Evolutionary conservation across 140 eudicot species (phyloP).

Genomic region (Senecio squalidus): DNA sequence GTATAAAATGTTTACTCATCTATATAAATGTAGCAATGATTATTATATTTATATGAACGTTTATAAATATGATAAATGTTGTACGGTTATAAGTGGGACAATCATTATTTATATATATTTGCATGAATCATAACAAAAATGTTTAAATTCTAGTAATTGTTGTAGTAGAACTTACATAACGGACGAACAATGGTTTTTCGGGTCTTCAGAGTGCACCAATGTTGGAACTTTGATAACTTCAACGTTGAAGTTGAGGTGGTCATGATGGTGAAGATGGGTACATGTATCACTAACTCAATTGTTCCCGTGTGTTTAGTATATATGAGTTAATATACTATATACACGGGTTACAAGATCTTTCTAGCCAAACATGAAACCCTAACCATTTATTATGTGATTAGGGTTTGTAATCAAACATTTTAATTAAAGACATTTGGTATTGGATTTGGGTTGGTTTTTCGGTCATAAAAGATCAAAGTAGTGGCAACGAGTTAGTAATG

Average conservation of each 20-base stretch:
- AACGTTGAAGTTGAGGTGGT: constrained; percentile 60
- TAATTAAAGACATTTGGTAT: no score
- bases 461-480: neutral
- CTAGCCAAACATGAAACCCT: neutral
- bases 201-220: constrained; percentile 14
- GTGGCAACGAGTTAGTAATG: constrained; percentile 57
- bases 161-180: neutral
- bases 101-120: neutral
- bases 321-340: neutral
- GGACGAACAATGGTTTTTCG: neutral
- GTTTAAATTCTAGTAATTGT: neutral
- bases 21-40: no score
- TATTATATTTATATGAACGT: no score
- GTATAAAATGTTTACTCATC: no score
- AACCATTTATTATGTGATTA: neutral
- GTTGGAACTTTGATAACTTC: neutral
- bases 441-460: no score
- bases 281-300: constrained; percentile 65
- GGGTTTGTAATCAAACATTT: neutral
- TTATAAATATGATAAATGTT: no score
- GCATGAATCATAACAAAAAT: neutral
- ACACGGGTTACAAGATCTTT: neutral
- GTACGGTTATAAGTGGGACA: neutral
- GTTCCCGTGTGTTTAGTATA: constrained; percentile 13
- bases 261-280: constrained; percentile 99